Percentiles rank a stretch among this genome's conserved stretches.
These are phyloP conservation scores for Tetrahymena malaccensis DNA, from an alignment of 73 alveolate species.

Conservation along the genomic window DNA sequence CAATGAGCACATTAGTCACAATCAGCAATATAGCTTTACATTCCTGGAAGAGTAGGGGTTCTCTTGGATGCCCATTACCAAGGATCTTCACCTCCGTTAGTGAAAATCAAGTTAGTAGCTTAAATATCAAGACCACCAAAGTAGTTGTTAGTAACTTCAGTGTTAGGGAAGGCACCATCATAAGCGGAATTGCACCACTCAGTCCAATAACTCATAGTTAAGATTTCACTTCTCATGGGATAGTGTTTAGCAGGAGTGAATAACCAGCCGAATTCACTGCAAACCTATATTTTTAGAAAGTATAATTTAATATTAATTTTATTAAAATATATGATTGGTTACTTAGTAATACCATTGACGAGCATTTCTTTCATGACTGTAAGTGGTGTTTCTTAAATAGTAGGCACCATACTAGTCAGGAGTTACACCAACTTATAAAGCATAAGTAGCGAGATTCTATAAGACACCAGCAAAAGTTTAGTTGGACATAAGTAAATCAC, in stretches of 20 bases:
- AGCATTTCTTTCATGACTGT: slow-evolving; percentile 13
- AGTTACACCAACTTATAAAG: slow-evolving; percentile 24
- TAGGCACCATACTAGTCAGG: slow-evolving; percentile 36
- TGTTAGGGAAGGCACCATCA: slow-evolving; percentile 39
- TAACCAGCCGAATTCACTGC: slow-evolving; percentile 61
- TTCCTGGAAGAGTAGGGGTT: background rate
- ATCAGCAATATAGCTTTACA: slow-evolving; percentile 13
- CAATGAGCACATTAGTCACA: slow-evolving; percentile 61
- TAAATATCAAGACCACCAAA: slow-evolving; percentile 43
- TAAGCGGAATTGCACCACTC: slow-evolving; percentile 50
- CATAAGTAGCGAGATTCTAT: slow-evolving; percentile 18
- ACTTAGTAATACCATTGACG: slow-evolving; percentile 59
- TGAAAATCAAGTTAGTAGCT: slow-evolving; percentile 43
- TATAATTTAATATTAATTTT: background rate
- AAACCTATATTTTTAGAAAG: slow-evolving; percentile 7
- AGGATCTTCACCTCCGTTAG: slow-evolving; percentile 65
- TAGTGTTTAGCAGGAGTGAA: slow-evolving; percentile 44
- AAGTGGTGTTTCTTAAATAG: slow-evolving; percentile 35
- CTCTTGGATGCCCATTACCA: slow-evolving; percentile 52
- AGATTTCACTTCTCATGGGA: slow-evolving; percentile 25
- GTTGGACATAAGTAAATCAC: slow-evolving; percentile 22
- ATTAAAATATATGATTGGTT: background rate
- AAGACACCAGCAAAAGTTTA: slow-evolving; percentile 14
- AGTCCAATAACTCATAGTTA: slow-evolving; percentile 36
- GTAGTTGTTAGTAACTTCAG: slow-evolving; percentile 34